A percentile compares a stretch with the other conserved stretches of the same genome.
Evolutionary conservation across 805 yeast genomes (phyloP).

Genomic region (Nakazawaea holstii): DNA sequence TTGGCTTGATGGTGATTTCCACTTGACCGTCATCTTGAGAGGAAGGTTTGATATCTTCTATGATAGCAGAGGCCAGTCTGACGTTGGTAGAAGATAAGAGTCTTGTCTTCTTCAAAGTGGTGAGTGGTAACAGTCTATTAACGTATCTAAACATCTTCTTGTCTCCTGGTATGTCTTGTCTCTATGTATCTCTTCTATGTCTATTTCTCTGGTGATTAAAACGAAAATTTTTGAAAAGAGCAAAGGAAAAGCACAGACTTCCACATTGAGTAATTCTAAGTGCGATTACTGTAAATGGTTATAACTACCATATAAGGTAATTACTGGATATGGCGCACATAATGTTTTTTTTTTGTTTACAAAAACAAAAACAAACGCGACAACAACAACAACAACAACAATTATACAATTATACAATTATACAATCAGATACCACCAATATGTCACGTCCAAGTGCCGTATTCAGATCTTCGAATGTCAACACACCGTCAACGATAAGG

Average conservation of each 20-base stretch:
- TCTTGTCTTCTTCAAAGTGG: not conserved
- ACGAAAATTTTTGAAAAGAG: not conserved
- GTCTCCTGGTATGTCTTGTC: not conserved
- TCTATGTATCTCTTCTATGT: not conserved
- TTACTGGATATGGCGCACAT: no score
- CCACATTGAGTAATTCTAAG: no score
- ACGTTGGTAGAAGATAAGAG: not conserved
- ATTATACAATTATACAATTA: not conserved
- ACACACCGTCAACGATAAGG: conserved; percentile 18
- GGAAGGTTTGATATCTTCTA: not conserved
- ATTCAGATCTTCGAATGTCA: conserved; percentile 17
- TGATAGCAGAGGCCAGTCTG: not conserved
- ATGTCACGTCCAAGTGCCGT: conserved; percentile 33
- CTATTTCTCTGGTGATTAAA: not conserved
- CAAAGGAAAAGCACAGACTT: no score
- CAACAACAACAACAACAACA: no score
- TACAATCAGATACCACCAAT: not conserved
- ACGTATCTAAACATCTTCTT: not conserved
- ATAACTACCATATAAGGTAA: no score
- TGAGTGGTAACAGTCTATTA: not conserved
- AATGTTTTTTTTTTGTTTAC: not conserved
- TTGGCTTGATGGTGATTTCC: conserved; percentile 62
- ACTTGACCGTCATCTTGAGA: conserved; percentile 23
- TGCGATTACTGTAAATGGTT: no score
- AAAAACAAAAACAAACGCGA: not conserved